These are phyloP conservation scores for Helminthosporium solani DNA, from an alignment of 2,329 filamentous ascomycete genomes.

Conservation along the genomic window DNA sequence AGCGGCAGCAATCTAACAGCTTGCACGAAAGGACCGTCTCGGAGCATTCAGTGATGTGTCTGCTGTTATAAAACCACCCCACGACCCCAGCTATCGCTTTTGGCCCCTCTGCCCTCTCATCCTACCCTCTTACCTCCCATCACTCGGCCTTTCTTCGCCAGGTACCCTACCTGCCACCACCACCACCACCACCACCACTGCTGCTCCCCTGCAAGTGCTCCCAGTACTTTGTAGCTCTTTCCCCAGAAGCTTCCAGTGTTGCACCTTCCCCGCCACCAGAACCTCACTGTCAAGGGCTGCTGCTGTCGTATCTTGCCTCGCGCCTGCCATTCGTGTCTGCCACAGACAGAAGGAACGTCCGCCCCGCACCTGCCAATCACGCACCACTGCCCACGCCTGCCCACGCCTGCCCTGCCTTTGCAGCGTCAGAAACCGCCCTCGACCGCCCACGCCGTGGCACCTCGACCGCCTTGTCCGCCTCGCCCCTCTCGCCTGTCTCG, in stretches of 20 bases:
- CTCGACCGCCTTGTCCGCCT: conserved; percentile 3
- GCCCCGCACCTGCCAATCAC: conserved; percentile 27
- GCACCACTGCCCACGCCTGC: conserved; percentile 18
- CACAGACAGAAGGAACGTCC: conserved; percentile 16
- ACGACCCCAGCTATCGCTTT: conserved; percentile 33
- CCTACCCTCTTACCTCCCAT: background rate
- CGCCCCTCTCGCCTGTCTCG: too few relatives aligned
- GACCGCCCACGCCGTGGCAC: conserved; percentile 15
- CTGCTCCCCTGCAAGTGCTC: conserved; percentile 4
- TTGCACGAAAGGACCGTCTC: conserved; percentile 38
- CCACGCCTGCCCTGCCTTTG: conserved; percentile 12
- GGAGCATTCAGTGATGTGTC: conserved; percentile 33
- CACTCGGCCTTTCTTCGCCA: background rate
- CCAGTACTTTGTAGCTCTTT: too few relatives aligned
- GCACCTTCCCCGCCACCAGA: too few relatives aligned
- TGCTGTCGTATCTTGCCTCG: conserved; percentile 5
- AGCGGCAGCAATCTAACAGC: conserved; percentile 45
- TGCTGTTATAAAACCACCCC: conserved; percentile 42
- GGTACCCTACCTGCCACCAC: background rate
- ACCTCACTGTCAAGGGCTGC: too few relatives aligned
- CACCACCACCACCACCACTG: background rate
- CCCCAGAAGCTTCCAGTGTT: too few relatives aligned
- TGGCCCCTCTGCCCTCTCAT: conserved; percentile 28
- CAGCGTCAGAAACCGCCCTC: conserved; percentile 14
- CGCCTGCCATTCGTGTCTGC: conserved; percentile 8